Base-by-base conservation (phyloP, 306 rosid species). In the Medicago lupulina region DNA sequence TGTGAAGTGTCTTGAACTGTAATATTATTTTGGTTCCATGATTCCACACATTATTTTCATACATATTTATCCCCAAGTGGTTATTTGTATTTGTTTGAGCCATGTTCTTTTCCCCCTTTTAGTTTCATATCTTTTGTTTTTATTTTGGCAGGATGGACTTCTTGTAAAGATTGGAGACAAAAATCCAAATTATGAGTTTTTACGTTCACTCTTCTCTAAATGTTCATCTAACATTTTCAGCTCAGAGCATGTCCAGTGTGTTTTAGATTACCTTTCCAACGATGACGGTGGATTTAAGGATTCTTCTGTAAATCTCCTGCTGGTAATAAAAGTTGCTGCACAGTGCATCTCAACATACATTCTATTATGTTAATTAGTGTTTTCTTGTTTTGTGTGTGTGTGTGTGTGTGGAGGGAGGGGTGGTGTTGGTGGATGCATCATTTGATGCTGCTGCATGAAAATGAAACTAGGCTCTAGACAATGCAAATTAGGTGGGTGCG, bases 161-260 rank as follows among this genome's bases (percentile, higher is more conserved):
- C 73, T 89, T 85, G 79, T 70, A 49, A 82, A 84, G 79, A 70
- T 88, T 18, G 93, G 97, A 73, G 88, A 84, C 68, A 84, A 59
- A 76, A 83, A 84, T 83, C 85, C 86, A 23, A 41, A 72, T 79
- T 86, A 86, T 79, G 93, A 90, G 83, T 92, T 90, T 82, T 76
- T 95, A 25, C 72, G 81, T 51, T 80, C 80, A 61, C 90, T 95
- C 43, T 84, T 92, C 78, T 87, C 88, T 55, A 95, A 88, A 81
- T 90, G 99, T 87, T 95, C 97, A 60, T 77, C 79, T 62, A 92
- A 87, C 76, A 84, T 89, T 85, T 95, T 95, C 85, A 81, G 91
- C 86, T 78, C 93, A 53, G 97, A 85, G 69, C 93, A 90, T 63
- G 80, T 90, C 69, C 68, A 62, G 64, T 87, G 81, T 58, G 83